A percentile compares a stretch with the other conserved stretches of the same genome.
Conservation (phyloP, 169 alveolate species). For the Cryptosporidium bovis region DNA sequence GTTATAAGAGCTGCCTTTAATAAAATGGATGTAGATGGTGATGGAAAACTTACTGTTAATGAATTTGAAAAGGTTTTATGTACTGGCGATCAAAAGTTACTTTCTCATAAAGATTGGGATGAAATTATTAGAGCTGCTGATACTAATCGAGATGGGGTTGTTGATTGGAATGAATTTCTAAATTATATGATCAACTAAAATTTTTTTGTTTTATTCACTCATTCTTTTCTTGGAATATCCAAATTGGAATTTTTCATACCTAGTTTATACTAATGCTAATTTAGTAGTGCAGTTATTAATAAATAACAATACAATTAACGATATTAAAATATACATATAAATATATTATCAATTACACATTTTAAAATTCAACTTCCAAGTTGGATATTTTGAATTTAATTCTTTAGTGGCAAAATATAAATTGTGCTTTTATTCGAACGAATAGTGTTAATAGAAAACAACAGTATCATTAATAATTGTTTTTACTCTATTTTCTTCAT, state of each 20-base stretch:
- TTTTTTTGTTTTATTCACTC: background rate
- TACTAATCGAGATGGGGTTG: conserved; percentile 83
- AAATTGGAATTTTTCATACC: background rate
- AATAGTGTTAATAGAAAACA: too few species aligned
- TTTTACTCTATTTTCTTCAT: too few species aligned
- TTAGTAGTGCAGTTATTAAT: too few species aligned
- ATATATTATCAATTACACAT: too few species aligned
- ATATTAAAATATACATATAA: too few species aligned
- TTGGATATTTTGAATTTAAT: too few species aligned
- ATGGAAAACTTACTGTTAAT: conserved; percentile 80
- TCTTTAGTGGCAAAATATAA: too few species aligned
- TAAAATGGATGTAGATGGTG: conserved; percentile 82
- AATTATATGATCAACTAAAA: conserved; percentile 74
- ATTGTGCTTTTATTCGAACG: too few species aligned
- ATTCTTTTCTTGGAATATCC: background rate
- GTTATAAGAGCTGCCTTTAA: conserved; percentile 79
- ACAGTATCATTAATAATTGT: too few species aligned
- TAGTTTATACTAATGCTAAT: background rate
- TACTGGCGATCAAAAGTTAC: conserved; percentile 76
- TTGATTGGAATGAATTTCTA: conserved; percentile 83
- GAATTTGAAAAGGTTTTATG: conserved; percentile 80
- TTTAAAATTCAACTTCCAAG: too few species aligned
- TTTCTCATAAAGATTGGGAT: conserved; percentile 75
- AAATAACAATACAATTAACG: too few species aligned
- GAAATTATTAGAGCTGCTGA: conserved; percentile 81